These are phyloP conservation scores for Fagopyrum tataricum DNA, from an alignment of 148 eudicot genomes.

Conservation along the genomic window DNA sequence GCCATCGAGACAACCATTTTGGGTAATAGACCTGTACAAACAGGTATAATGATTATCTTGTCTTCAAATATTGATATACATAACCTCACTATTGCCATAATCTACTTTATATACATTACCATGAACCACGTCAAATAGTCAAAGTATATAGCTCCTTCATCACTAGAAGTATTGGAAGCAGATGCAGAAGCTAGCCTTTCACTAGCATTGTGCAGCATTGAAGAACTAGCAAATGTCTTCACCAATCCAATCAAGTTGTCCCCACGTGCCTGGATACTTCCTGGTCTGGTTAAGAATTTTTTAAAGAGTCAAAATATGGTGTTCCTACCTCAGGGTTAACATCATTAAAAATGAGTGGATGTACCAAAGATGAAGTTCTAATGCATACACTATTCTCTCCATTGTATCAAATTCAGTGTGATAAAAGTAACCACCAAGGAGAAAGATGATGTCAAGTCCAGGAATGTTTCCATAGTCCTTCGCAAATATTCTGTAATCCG, in stretches of 20 bases:
- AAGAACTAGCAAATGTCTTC: conserved; percentile 73
- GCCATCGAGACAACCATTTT: conserved; percentile 52
- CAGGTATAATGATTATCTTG: not conserved
- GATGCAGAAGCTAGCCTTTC: conserved; percentile 41
- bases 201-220: conserved; percentile 50
- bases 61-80: not conserved
- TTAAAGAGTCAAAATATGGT: conserved; percentile 25
- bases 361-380: conserved; percentile 41
- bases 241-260: conserved; percentile 72
- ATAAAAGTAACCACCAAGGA: conserved; percentile 90
- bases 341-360: conserved; percentile 27
- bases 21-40: conserved; percentile 60
- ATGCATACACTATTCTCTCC: conserved; percentile 88
- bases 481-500: conserved; percentile 95
- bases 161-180: conserved; percentile 29
- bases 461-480: conserved; percentile 80
- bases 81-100: not conserved
- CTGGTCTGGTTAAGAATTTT: conserved; percentile 51
- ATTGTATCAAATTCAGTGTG: conserved; percentile 86
- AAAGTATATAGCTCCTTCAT: conserved; percentile 69
- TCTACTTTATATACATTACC: conserved; percentile 35
- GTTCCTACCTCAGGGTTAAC: conserved; percentile 13
- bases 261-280: conserved; percentile 99
- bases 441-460: conserved; percentile 86
- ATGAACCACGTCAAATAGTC: conserved; percentile 77